phyloP scores from a whole-genome alignment of 345 rosid genomes.

The Heritiera littoralis region DNA sequence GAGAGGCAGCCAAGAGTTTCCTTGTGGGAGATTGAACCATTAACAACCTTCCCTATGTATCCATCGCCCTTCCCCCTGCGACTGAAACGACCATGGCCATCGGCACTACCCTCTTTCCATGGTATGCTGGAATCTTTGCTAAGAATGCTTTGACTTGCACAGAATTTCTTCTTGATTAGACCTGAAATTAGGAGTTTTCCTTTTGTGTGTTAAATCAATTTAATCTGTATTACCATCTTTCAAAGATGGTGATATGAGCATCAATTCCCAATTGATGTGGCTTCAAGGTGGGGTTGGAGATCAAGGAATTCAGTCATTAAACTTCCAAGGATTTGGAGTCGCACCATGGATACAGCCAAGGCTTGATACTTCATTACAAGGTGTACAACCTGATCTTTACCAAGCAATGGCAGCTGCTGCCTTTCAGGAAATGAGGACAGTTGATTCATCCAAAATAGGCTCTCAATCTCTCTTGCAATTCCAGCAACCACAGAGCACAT shows the following conservation, averaged over 20 bases:
- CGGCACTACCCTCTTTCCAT: constrained; percentile 77
- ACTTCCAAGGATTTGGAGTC: constrained; percentile 76
- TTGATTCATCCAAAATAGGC: constrained; percentile 62
- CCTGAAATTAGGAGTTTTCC: neutral
- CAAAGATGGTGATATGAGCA: constrained; percentile 71
- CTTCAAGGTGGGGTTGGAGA: constrained; percentile 61
- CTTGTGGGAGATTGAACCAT: constrained; percentile 96
- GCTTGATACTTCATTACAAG: constrained; percentile 67
- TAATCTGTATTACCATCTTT: constrained; percentile 42
- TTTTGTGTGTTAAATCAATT: constrained; percentile 2
- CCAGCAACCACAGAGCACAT: constrained; percentile 60
- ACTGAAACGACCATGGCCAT: constrained; percentile 96
- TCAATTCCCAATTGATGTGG: constrained; percentile 81
- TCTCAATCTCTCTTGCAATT: constrained; percentile 58
- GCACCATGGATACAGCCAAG: constrained; percentile 91
- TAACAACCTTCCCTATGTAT: constrained; percentile 95
- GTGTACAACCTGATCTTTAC: constrained; percentile 74
- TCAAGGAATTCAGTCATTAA: constrained; percentile 62
- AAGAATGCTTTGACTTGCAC: neutral
- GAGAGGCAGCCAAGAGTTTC: constrained; percentile 98
- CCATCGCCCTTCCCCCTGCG: constrained; percentile 88
- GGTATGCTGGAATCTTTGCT: constrained; percentile 43
- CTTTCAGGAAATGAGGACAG: constrained; percentile 77
- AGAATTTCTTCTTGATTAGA: neutral
- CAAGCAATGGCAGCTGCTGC: constrained; percentile 92